Evolutionary conservation across 1,139 yeast species (phyloP).

Genomic region (Meyerozyma sp.): DNA sequence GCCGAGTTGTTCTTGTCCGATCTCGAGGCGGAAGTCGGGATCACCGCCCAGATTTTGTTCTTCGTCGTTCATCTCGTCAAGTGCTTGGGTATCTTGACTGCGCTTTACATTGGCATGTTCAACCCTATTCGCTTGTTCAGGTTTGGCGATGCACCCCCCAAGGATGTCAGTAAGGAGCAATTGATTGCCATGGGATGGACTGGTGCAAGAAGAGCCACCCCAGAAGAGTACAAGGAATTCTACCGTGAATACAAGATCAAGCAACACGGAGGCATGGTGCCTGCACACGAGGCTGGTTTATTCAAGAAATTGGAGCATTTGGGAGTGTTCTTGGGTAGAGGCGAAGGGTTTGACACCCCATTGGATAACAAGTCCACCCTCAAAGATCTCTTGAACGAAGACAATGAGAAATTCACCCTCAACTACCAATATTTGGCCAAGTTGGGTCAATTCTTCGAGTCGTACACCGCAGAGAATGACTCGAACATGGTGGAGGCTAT

Average conservation of each 20-base stretch:
- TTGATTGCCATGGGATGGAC: slow-evolving; percentile 84
- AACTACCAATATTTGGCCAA: slow-evolving; percentile 50
- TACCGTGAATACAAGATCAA: slow-evolving; percentile 64
- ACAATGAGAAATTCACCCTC: slow-evolving; percentile 35
- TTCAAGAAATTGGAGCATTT: slow-evolving; percentile 54
- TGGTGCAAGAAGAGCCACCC: slow-evolving; percentile 70
- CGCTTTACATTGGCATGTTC: slow-evolving; percentile 64
- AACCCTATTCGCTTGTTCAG: slow-evolving; percentile 54
- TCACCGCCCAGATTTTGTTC: slow-evolving; percentile 58
- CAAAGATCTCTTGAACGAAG: slow-evolving; percentile 18
- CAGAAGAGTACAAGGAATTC: slow-evolving; percentile 66
- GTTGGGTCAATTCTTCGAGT: slow-evolving; percentile 43
- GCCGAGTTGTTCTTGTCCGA: slow-evolving; percentile 48
- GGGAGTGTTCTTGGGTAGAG: slow-evolving; percentile 59
- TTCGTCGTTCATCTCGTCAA: slow-evolving; percentile 70
- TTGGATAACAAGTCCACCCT: slow-evolving; percentile 24
- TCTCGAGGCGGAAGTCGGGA: slow-evolving; percentile 31
- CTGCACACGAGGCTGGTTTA: slow-evolving; percentile 72
- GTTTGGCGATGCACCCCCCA: slow-evolving; percentile 15
- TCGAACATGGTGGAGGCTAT: slow-evolving; percentile 33
- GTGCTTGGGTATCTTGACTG: slow-evolving; percentile 46
- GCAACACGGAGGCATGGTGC: slow-evolving; percentile 70
- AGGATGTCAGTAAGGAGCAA: slow-evolving; percentile 46
- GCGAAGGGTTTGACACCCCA: slow-evolving; percentile 81
- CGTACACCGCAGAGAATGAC: slow-evolving; percentile 25